Conservation (phyloP, 2,329 filamentous ascomycete genomes). For the Cytospora chrysosperma region DNA sequence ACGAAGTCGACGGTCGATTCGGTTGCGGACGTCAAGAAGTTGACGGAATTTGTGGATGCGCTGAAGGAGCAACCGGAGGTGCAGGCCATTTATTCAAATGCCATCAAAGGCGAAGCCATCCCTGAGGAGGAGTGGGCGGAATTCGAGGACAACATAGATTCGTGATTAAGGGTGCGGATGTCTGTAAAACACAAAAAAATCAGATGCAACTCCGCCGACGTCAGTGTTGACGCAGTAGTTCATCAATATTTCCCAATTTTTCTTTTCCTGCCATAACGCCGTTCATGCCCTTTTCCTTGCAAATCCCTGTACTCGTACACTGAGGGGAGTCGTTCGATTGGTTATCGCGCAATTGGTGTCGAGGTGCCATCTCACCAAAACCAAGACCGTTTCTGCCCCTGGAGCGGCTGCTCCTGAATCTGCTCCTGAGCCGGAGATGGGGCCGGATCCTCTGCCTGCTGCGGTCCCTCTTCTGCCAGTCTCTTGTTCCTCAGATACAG, state of each 20-base stretch:
- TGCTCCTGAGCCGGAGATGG: constrained; percentile 21
- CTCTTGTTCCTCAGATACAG: constrained; percentile 76
- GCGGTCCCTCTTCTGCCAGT: constrained; percentile 39
- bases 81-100: constrained; percentile 77
- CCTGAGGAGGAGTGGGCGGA: constrained; percentile 54
- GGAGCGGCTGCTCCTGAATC: constrained; percentile 29
- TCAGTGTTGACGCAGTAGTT: background rate
- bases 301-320: constrained; percentile 10
- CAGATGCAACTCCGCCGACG: constrained; percentile 1
- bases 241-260: background rate
- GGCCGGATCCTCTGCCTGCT: constrained; percentile 24
- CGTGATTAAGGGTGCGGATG: constrained; percentile 29
- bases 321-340: background rate
- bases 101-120: constrained; percentile 46
- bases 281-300: background rate
- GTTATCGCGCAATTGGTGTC: background rate
- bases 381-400: constrained; percentile 17
- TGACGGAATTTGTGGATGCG: constrained; percentile 59
- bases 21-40: constrained; percentile 50
- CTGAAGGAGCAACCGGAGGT: constrained; percentile 70
- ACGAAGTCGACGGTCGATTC: constrained; percentile 65
- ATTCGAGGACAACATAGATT: constrained; percentile 53
- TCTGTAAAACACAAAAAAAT: background rate
- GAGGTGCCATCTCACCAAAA: constrained; percentile 6
- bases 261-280: background rate